Evolutionary conservation across 176 grass and related monocot genomes (phyloP), one percentile per base, ranked within the genome.

Genomic region (Carex parvula): DNA sequence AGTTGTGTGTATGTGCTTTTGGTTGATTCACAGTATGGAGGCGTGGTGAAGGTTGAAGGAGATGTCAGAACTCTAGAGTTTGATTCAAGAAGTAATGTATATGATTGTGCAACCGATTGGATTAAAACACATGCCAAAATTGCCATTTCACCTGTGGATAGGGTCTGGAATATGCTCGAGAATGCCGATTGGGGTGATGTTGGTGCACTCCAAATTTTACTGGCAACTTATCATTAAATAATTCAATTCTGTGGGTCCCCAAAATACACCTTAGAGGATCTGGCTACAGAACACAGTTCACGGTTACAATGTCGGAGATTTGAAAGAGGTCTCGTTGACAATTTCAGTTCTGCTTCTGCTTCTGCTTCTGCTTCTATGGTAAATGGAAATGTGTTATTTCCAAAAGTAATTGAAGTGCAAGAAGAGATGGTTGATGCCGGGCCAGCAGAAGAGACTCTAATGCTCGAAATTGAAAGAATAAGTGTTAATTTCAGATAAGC

Each of bases 161-260:
- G 80, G 26, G 86, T 98, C 15, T 98, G 96, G 96, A 98, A 98
- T 89, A 98, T 95, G 80, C 91, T 98, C 59, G 96, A 91, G 70
- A 98, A 98, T 89, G 93, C 96, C 85, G 95, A 98, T 78, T 95
- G 96, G 96, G 88, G 89, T 13, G 92, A 98, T 78, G 62, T 98
- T 86, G 96, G 96, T 82, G 90, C 96, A 37, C 89, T 95, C 79
- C 96, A 93, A 66, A 89, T 92, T 89, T 88, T 95, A 80, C 90
- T 88, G 14, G 92, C 96, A 82, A 90, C 90, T 82, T 98, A 91
- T 75, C 89, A 92, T 82, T 98, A 89, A 44, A 89, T 93, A 86
- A 84, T 98, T 66, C 92, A 90, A 17, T 98, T 95, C 86, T 92
- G 85, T 73, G 96, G 96, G 58, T 67, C 62, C 83, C 93, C 91